A percentile compares a stretch with the other conserved stretches of the same genome.
Evolutionary conservation across 164 flowering plant species (phyloP).

Genomic region (Macadamia integrifolia): DNA sequence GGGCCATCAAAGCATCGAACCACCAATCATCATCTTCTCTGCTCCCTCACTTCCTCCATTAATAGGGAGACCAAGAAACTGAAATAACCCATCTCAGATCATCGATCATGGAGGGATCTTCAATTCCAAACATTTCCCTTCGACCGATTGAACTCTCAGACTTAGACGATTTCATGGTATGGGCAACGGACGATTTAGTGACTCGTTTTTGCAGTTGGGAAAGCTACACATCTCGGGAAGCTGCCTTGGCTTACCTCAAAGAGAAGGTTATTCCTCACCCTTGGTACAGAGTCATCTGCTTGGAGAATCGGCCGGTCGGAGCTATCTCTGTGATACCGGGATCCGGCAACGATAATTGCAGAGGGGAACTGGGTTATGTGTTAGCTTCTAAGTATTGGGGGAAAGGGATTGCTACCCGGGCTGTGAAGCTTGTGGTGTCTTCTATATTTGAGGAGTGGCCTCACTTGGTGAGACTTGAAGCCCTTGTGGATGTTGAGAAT

Average conservation of each 20-base stretch:
- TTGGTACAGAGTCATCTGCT: constrained; percentile 60
- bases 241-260: constrained; percentile 29
- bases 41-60: too few relatives aligned
- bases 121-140: constrained; percentile 13
- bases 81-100: too few relatives aligned
- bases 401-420: constrained; percentile 54
- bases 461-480: constrained; percentile 64
- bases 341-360: constrained; percentile 22
- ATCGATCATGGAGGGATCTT: constrained; percentile 2
- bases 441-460: constrained; percentile 50
- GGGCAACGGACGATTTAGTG: constrained; percentile 34
- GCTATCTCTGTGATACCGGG: constrained; percentile 29
- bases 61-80: too few relatives aligned
- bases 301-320: constrained; percentile 44
- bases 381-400: constrained; percentile 63
- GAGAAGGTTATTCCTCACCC: constrained; percentile 36
- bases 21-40: too few relatives aligned
- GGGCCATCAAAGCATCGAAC: too few relatives aligned
- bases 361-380: constrained; percentile 63
- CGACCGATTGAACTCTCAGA: constrained; percentile 29
- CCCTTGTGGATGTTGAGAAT: constrained; percentile 56
- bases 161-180: constrained; percentile 39
- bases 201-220: constrained; percentile 35
- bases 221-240: constrained; percentile 38
- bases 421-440: constrained; percentile 47